A percentile compares a stretch with the other conserved stretches of the same genome.
Evolutionary conservation across 805 yeast genomes (phyloP).

Genomic region (Candida silvicultrix): DNA sequence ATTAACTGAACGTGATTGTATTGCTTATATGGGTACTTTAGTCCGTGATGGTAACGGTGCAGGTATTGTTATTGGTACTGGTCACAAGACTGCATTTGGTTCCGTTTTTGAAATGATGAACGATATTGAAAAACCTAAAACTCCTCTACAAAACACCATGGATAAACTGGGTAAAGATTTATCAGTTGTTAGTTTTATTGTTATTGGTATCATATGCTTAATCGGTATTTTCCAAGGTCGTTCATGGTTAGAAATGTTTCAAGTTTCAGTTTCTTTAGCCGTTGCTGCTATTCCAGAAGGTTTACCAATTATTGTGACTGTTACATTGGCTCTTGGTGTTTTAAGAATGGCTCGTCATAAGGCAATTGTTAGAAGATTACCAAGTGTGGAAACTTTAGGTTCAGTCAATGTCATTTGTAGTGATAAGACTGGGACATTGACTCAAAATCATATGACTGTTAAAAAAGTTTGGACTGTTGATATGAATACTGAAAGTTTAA

Average conservation of each 20-base stretch:
- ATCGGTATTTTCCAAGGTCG: conserved; percentile 91
- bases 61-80: conserved; percentile 91
- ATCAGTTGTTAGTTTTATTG: conserved; percentile 74
- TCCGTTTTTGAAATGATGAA: conserved; percentile 93
- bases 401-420: conserved; percentile 91
- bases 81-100: conserved; percentile 87
- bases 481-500: conserved; percentile 33
- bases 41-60: conserved; percentile 94
- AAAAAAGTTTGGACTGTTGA: conserved; percentile 77
- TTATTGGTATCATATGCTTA: conserved; percentile 87
- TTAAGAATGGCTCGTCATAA: conserved; percentile 91
- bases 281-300: conserved; percentile 99
- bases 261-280: conserved; percentile 92
- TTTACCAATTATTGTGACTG: conserved; percentile 95
- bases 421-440: conserved; percentile 87
- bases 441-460: conserved; percentile 88
- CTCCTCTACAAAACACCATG: conserved; percentile 95
- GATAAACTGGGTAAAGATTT: conserved; percentile 91
- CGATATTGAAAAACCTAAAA: conserved; percentile 92
- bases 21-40: conserved; percentile 96
- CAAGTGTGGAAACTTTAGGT: conserved; percentile 93
- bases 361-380: conserved; percentile 91
- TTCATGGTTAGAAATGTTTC: conserved; percentile 96
- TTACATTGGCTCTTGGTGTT: conserved; percentile 93
- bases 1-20: conserved; percentile 62